Base-by-base conservation (phyloP, 495 filamentous ascomycete genomes). In the Podospora appendiculata region DNA sequence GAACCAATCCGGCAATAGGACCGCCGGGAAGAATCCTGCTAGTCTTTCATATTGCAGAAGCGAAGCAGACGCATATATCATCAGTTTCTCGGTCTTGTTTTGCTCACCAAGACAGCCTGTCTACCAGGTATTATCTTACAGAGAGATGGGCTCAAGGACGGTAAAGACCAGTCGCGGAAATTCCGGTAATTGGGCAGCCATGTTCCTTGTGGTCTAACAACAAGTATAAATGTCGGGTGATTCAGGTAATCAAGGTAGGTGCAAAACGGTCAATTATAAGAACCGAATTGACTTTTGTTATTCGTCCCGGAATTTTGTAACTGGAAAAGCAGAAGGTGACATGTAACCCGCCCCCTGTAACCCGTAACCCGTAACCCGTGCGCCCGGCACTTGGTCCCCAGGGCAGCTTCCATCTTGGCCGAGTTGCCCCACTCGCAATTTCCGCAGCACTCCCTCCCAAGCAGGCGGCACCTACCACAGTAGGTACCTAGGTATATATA, bases 61-160 rank as follows among this genome's bases (percentile, higher is more conserved):
- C 25, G 25, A 5, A 25, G 25, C 2, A 25, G 25, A 25, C 25
- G 6, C 83, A 50, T 14, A 39, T 10, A 18, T 42, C 11, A 12
- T 33, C 13, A 12, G 39, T 14, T 39, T 13, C 17, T 8, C 5
- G 12, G 25, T 25, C 25, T 59, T 46, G 50, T 32, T 48, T 34
- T 38, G 44, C 36, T 45, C 13, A 13, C 9, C 16, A 9, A 40
- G 13, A 16, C 9, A 10, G 9, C n/a, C 25, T 25, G 2, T 25
- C 25, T 25, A 25, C 25, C 25, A 25, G 55, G 25, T 45, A 34
- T 14, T 45, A 34, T 14, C 73, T 67, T 78, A 86, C 82, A 86
- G 72, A 14, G 82, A 81, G 42, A 88, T 63, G 5, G 86, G 86
- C 65, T 90, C 86, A 38, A 88, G 54, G 51, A 88, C 61, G 0